Evolutionary conservation across 441 rosid genomes (phyloP).

Genomic region (Melastoma candidum): DNA sequence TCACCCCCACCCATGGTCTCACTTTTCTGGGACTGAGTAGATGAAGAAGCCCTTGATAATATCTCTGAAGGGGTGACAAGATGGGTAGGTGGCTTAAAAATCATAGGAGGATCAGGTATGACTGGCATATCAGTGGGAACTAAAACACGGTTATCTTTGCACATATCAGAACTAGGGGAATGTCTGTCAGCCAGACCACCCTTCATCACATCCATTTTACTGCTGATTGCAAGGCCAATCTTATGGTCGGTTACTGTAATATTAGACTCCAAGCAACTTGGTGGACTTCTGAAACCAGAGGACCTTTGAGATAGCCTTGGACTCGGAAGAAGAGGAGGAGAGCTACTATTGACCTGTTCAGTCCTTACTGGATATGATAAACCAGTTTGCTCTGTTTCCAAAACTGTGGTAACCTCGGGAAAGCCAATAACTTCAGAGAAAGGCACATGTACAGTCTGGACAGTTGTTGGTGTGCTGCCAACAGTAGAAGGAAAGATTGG

Average conservation of each 20-base stretch:
- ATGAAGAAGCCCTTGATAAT: slow-evolving; percentile 30
- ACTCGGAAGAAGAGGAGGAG: slow-evolving; percentile 45
- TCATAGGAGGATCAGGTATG: slow-evolving; percentile 25
- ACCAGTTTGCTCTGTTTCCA: slow-evolving; percentile 29
- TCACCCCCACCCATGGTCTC: slow-evolving; percentile 24
- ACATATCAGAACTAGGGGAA: slow-evolving; percentile 25
- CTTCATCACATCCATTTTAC: slow-evolving; percentile 17
- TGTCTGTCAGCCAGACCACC: slow-evolving; percentile 27
- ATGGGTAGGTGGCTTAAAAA: slow-evolving; percentile 42
- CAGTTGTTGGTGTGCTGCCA: slow-evolving; percentile 21
- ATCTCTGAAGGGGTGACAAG: slow-evolving; percentile 47
- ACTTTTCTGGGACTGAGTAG: slow-evolving; percentile 29
- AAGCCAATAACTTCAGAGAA: slow-evolving; percentile 31
- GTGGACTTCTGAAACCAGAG: slow-evolving; percentile 44
- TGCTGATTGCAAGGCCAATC: slow-evolving; percentile 21
- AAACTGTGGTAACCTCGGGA: slow-evolving; percentile 24
- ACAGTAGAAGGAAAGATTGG: slow-evolving; percentile 21
- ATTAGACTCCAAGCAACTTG: slow-evolving; percentile 23
- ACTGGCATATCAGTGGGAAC: slow-evolving; percentile 22
- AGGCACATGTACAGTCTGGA: slow-evolving; percentile 26
- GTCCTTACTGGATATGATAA: slow-evolving; percentile 26
- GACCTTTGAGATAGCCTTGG: slow-evolving; percentile 41
- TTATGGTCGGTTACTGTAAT: slow-evolving; percentile 26
- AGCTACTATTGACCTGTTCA: slow-evolving; percentile 24
- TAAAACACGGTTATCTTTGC: slow-evolving; percentile 23